Percentiles rank a stretch among this genome's conserved stretches.
These are phyloP conservation scores for Obba rivulosa DNA, from an alignment of 768 basidiomycete species.

Conservation along the genomic window DNA sequence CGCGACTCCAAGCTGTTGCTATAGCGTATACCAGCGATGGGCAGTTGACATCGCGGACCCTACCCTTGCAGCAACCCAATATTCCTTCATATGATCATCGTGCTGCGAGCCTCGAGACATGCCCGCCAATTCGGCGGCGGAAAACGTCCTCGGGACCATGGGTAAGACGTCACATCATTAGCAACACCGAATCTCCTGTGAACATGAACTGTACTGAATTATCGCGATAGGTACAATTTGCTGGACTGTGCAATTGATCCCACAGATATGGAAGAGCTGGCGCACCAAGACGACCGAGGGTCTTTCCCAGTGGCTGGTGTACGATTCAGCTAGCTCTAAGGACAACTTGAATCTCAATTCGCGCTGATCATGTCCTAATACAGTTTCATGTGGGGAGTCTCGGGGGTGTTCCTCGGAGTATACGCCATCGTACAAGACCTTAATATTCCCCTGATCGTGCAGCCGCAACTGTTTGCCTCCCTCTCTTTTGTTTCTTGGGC, in stretches of 20 bases:
- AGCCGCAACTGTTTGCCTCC: conserved; percentile 60
- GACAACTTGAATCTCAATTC: too few species aligned
- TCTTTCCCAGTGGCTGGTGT: conserved; percentile 65
- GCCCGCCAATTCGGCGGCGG: conserved; percentile 47
- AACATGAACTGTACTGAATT: background rate
- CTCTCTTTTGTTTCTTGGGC: conserved; percentile 59
- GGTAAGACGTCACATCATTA: conserved; percentile 34
- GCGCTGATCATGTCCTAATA: too few species aligned
- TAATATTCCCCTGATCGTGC: conserved; percentile 67
- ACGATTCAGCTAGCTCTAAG: conserved; percentile 1
- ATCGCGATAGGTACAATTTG: conserved; percentile 47
- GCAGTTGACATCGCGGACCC: too few species aligned
- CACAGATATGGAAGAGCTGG: conserved; percentile 72
- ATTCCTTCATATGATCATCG: too few species aligned
- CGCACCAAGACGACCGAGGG: conserved; percentile 63
- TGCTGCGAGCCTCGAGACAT: conserved; percentile 18
- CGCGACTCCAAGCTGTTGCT: too few species aligned
- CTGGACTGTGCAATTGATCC: conserved; percentile 64
- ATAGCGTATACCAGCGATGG: too few species aligned
- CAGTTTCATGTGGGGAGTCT: conserved; percentile 58
- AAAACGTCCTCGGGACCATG: conserved; percentile 67
- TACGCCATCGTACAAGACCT: conserved; percentile 61
- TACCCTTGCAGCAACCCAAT: too few species aligned
- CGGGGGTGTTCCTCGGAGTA: conserved; percentile 57
- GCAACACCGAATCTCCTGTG: background rate